Base-by-base conservation (phyloP, 1,284 basidiomycete species). In the Trichosporon sp. region DNA sequence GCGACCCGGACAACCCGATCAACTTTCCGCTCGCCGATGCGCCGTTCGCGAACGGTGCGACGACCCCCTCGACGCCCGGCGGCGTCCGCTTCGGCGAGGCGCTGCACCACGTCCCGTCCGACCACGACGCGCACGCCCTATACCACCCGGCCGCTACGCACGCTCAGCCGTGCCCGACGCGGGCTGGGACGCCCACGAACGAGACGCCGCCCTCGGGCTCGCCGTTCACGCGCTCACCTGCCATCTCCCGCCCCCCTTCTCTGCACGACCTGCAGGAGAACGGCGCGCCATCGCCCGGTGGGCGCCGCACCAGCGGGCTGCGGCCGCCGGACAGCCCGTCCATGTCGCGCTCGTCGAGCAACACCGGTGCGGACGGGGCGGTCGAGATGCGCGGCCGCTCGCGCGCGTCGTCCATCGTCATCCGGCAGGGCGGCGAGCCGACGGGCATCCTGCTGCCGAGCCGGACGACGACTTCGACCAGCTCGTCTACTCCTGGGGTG, bases 61-160 rank as follows among this genome's bases (percentile, higher is more conserved):
- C 27, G 56, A 60, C 29, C 8, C 56, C 56, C 15, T 60, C 56
- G 18, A 60, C 56, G 15, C 56, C 56, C 3, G 56, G 56, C 44
- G 42, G 38, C 25, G 63, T 51, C 18, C 63, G 42, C 25, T 64
- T 42, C 35, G 62, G 56, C 15, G 56, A 60, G 15, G 56, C 27
- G 15, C 56, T 60, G 15, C 15, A 12, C 7, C 27, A 31, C 18
- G 56, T 60, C 15, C 27, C 58, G 12, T 47, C 65, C 4, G 60
- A 42, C 8, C 34, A 32, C n/a, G 34, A 35, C 11, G 51, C 27
- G 0, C 18, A 32, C 6, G 34, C 65, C 15, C 67, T 70, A 29
- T 69, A 72, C 44, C 72, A 72, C 53, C 72, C 72, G 6, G 69
- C 70, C 27, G 63, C 32, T 21, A 47, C 65, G 25, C 31, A 60